Evolutionary conservation across 2,329 filamentous ascomycete species (phyloP), one percentile per base, ranked within the genome.

Genomic region (Graphilbum sp.): DNA sequence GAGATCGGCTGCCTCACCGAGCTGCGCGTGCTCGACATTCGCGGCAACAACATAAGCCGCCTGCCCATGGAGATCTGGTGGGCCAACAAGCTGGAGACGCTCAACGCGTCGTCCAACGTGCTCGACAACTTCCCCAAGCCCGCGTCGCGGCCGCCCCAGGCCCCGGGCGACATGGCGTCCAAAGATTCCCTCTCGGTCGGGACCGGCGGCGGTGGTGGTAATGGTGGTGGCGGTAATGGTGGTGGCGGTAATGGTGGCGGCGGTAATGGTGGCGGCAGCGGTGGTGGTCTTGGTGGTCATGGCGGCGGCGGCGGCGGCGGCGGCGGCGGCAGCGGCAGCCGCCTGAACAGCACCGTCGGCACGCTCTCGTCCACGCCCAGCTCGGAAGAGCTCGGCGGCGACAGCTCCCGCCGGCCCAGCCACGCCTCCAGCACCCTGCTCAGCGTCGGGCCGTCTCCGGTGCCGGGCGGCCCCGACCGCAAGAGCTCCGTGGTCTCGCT

Each of bases 1-100:
- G 86, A 94, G 47, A 85, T 98, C 46, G 90, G 90, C 5, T 87
- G 83, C 46, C 67, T 98, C 19, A 72, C 69, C 1, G 88, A 96
- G 54, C 66, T 98, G 44, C 79, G 76, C 38, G 79, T 86, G 44
- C 66, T 98, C 31, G 88, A 98, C 53, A 70, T 96, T 16, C 74
- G 88, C 45, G 85, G 90, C 52, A 98, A 96, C 62, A 98, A 96
- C 52, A 70, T 98, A 41, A 80, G 79, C 46, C 80, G 79, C 50
- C 64, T 98, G 24, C 90, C 90, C 2, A 75, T 83, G 52, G 90
- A 98, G 52, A 69, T 98, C n/a, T 98, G 90, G 90, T 88, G 84
- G 66, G 88, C 88, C 37, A 79, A 79, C 49, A 86, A 80, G 52
- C 60, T 98, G 39, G 87, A 96, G 56, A 88, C 80, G 0, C 69